Percentiles rank a stretch among this genome's conserved stretches.
Conservation (phyloP, 352 stramenopile genomes). For the Pythium oligandrum region DNA sequence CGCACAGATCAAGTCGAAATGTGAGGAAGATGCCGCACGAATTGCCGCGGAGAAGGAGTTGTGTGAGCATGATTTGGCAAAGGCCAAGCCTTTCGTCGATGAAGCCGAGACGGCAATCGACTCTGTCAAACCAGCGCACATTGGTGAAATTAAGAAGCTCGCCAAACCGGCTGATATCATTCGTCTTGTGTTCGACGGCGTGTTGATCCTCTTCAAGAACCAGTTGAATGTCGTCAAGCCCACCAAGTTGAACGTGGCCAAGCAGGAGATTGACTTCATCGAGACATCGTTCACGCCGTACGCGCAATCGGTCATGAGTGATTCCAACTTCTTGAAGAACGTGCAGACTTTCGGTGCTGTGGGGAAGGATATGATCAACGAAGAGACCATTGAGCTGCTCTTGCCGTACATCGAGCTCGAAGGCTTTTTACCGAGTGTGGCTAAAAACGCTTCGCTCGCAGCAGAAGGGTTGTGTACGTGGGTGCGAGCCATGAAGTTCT, state of each 20-base stretch:
- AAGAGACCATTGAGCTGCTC: conserved; percentile 98
- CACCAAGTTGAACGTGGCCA: conserved; percentile 94
- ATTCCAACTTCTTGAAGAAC: conserved; percentile 96
- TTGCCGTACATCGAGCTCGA: conserved; percentile 96
- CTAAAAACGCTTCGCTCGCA: conserved; percentile 95
- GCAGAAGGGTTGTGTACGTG: conserved; percentile 97
- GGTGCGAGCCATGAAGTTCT: conserved; percentile 98
- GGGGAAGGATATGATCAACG: conserved; percentile 98
- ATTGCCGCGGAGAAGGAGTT: conserved; percentile 95
- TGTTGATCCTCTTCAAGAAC: conserved; percentile 96
- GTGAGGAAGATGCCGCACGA: conserved; percentile 92
- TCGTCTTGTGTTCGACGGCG: conserved; percentile 97
- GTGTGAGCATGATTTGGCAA: conserved; percentile 95
- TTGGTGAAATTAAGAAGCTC: conserved; percentile 98
- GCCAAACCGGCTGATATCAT: conserved; percentile 98
- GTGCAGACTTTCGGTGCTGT: conserved; percentile 94
- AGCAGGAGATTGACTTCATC: conserved; percentile 97
- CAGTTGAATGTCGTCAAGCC: conserved; percentile 89
- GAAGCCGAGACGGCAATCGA: conserved; percentile 97
- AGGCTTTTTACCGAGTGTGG: conserved; percentile 92
- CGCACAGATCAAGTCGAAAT: conserved; percentile 95
- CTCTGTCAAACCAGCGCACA: conserved; percentile 97
- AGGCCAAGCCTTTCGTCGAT: conserved; percentile 97
- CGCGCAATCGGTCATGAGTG: conserved; percentile 94
- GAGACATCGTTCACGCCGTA: conserved; percentile 96